Conservation (phyloP, 2,329 filamentous ascomycete species). For the Fusarium sarcochroum region DNA sequence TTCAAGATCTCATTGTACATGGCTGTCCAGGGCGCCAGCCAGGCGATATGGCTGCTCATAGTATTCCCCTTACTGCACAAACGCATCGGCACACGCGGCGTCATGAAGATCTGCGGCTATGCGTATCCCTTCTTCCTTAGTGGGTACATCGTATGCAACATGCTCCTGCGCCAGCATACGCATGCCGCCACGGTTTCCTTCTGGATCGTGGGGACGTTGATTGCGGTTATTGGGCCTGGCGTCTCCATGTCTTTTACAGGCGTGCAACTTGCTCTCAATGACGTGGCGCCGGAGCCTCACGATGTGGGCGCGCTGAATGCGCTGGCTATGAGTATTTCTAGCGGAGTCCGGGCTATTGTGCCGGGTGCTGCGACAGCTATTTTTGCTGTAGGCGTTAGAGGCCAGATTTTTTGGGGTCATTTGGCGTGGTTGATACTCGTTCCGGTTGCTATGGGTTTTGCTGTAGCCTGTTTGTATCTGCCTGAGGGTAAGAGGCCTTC, state of each 20-base stretch:
- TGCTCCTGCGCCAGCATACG: constrained; percentile 56
- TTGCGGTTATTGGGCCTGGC: constrained; percentile 69
- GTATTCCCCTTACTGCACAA: constrained; percentile 78
- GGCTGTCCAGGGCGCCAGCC: constrained; percentile 73
- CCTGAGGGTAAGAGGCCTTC: constrained; percentile 46
- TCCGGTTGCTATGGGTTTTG: constrained; percentile 49
- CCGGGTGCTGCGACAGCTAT: constrained; percentile 77
- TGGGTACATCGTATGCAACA: constrained; percentile 69
- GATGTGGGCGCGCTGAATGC: constrained; percentile 81
- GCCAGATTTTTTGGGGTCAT: constrained; percentile 74
- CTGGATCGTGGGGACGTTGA: constrained; percentile 63
- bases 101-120: constrained; percentile 69
- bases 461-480: constrained; percentile 46
- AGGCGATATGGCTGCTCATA: constrained; percentile 79
- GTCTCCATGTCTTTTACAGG: constrained; percentile 79
- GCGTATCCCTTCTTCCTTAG: constrained; percentile 76
- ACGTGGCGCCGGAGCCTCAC: constrained; percentile 74
- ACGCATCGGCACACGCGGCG: constrained; percentile 74
- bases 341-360: constrained; percentile 74
- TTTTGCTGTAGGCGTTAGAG: constrained; percentile 76
- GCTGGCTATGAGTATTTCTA: constrained; percentile 67
- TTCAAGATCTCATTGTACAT: constrained; percentile 77
- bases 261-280: constrained; percentile 81
- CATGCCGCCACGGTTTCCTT: constrained; percentile 61
- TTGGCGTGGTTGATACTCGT: constrained; percentile 55